A percentile compares a stretch with the other conserved stretches of the same genome.
These are phyloP conservation scores for Obba rivulosa DNA, from an alignment of 768 basidiomycete genomes.

Conservation along the genomic window DNA sequence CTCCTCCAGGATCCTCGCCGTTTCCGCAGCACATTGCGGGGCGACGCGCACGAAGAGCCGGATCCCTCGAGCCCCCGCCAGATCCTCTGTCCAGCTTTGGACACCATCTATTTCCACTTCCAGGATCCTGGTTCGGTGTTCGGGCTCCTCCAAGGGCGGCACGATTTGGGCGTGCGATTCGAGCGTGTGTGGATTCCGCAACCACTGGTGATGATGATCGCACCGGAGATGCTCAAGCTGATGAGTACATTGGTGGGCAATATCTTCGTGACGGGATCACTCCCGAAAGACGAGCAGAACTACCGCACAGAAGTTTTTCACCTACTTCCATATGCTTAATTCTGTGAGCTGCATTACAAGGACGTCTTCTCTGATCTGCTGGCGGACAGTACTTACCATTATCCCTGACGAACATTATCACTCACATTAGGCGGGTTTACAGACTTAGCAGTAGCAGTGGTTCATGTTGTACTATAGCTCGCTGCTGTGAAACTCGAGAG, in stretches of 20 bases:
- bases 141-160: slow-evolving; percentile 33
- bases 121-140: slow-evolving; percentile 23
- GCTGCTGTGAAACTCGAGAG: no score
- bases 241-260: no score
- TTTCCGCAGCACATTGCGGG: neutral
- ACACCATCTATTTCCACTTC: slow-evolving; percentile 24
- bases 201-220: no score
- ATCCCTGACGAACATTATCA: no score
- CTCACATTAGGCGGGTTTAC: no score
- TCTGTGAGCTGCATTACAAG: no score
- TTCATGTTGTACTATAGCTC: no score
- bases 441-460: no score
- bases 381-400: no score
- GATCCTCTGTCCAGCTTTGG: slow-evolving; percentile 39
- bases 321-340: neutral
- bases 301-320: neutral
- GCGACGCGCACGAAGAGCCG: neutral
- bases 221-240: no score
- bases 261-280: no score
- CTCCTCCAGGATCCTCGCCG: slow-evolving; percentile 39
- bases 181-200: slow-evolving; percentile 4
- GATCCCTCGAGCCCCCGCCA: slow-evolving; percentile 4
- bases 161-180: slow-evolving; percentile 37
- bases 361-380: no score
- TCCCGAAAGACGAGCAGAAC: neutral